Evolutionary conservation across 257 asterid species (phyloP).

Genomic region (Fraxinus americana): DNA sequence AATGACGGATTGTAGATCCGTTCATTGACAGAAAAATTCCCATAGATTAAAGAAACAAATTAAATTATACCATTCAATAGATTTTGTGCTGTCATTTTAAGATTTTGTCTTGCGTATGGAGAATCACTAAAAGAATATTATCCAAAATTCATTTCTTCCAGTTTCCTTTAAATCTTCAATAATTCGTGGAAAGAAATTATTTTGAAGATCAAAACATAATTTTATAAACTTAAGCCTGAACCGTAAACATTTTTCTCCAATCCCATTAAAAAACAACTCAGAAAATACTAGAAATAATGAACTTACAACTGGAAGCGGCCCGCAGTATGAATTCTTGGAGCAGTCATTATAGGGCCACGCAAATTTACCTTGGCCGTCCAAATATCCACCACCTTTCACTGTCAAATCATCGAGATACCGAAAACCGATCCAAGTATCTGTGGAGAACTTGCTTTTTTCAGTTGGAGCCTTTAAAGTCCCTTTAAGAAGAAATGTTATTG

Average conservation of each 20-base stretch:
- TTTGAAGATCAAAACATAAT: too few species aligned
- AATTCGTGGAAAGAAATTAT: too few species aligned
- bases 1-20: constrained; percentile 6
- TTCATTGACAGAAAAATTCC: constrained; percentile 37
- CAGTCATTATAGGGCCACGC: constrained; percentile 83
- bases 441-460: constrained; percentile 26
- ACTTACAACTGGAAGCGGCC: constrained; percentile 66
- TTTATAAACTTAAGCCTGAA: too few species aligned
- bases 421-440: constrained; percentile 71
- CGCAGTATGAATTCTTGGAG: constrained; percentile 41
- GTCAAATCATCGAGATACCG: constrained; percentile 44
- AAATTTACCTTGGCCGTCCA: constrained; percentile 69
- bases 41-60: not conserved
- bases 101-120: too few species aligned
- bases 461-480: constrained; percentile 61
- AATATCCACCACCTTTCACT: constrained; percentile 64
- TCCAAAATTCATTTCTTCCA: too few species aligned
- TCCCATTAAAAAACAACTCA: not conserved
- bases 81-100: too few species aligned
- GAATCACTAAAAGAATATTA: too few species aligned
- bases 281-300: too few species aligned
- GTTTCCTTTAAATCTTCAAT: too few species aligned
- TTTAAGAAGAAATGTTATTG: constrained; percentile 33
- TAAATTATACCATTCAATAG: too few species aligned
- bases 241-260: too few species aligned